Evolutionary conservation across 1,139 yeast species (phyloP).

Genomic region (Kurtzmaniella natalensis): DNA sequence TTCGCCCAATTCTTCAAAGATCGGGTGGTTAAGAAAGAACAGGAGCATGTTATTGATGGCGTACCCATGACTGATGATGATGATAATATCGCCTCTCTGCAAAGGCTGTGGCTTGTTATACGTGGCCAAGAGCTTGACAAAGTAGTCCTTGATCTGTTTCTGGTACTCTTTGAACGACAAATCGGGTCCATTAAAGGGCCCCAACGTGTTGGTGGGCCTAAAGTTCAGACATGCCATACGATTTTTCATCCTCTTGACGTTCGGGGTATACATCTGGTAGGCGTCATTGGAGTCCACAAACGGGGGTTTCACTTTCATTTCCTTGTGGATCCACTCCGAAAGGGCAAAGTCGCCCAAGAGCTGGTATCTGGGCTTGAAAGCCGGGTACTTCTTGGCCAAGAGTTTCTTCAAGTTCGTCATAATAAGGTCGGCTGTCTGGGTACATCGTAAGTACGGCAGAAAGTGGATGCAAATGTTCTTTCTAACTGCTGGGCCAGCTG

Average conservation of each 20-base stretch:
- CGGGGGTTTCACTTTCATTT: conserved; percentile 43
- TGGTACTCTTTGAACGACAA: conserved; percentile 41
- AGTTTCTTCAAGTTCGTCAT: conserved; percentile 26
- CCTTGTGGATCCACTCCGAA: conserved; percentile 47
- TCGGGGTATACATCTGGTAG: conserved; percentile 46
- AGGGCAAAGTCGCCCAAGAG: conserved; percentile 45
- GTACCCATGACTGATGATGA: conserved; percentile 43
- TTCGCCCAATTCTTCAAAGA: conserved; percentile 45
- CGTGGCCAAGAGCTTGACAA: conserved; percentile 41
- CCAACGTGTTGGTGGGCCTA: conserved; percentile 43
- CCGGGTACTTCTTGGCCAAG: conserved; percentile 23
- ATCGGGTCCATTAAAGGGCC: conserved; percentile 45
- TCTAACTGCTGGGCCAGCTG: too few species aligned
- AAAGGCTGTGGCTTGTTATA: conserved; percentile 38
- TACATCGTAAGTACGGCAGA: conserved; percentile 43
- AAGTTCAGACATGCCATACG: conserved; percentile 36
- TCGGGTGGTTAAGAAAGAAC: conserved; percentile 42
- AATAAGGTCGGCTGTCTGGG: conserved; percentile 42
- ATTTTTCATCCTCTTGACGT: conserved; percentile 34
- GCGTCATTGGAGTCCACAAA: conserved; percentile 44
- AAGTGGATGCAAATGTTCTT: conserved; percentile 41
- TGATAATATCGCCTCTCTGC: conserved; percentile 32
- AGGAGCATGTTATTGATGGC: conserved; percentile 37
- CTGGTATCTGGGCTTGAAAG: conserved; percentile 35
- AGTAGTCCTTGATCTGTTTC: conserved; percentile 37